Conservation (phyloP, 345 rosid genomes). For the Moricandia arvensis region DNA sequence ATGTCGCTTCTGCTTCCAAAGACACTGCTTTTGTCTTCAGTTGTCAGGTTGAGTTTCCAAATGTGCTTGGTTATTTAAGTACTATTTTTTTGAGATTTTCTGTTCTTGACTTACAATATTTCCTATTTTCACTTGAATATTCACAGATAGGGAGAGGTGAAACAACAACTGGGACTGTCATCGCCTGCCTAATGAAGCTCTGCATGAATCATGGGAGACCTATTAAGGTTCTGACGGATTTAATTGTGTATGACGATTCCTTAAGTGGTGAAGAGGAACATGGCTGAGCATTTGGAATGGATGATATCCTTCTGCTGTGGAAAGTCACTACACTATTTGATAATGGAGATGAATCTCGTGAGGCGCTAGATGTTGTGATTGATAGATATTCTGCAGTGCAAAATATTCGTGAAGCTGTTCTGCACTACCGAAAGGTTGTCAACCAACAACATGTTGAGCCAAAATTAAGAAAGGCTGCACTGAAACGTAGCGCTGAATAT, state of each 20-base stretch:
- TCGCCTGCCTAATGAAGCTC: constrained; percentile 91
- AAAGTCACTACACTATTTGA: constrained; percentile 91
- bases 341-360: constrained; percentile 84
- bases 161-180: constrained; percentile 95
- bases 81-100: background rate
- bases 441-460: constrained; percentile 92
- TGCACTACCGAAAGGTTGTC: constrained; percentile 74
- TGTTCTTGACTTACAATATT: background rate
- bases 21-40: constrained; percentile 91
- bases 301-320: constrained; percentile 77
- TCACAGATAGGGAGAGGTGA: constrained; percentile 96
- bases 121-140: constrained; percentile 13
- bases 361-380: constrained; percentile 83
- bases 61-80: constrained; percentile 9
- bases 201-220: constrained; percentile 85
- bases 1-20: constrained; percentile 83
- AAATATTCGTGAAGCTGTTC: constrained; percentile 90
- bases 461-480: constrained; percentile 77
- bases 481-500: constrained; percentile 92
- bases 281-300: constrained; percentile 75
- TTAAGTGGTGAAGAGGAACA: constrained; percentile 69
- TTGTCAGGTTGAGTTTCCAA: constrained; percentile 67
- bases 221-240: constrained; percentile 54
- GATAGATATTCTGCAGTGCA: constrained; percentile 95
- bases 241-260: constrained; percentile 68